Conservation (phyloP, 306 rosid genomes). For the Sesbania bispinosa region DNA sequence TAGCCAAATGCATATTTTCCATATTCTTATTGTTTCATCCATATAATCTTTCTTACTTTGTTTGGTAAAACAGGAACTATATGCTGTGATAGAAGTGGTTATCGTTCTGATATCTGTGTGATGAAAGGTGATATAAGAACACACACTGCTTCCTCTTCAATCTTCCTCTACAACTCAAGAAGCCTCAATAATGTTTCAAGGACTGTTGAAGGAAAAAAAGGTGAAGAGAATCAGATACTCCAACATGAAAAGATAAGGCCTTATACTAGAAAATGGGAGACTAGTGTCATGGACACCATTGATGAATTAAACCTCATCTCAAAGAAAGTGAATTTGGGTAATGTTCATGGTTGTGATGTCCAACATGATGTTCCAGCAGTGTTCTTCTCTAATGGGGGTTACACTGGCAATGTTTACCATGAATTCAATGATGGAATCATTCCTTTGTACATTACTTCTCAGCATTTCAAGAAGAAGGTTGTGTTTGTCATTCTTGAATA, state of each 20-base stretch:
- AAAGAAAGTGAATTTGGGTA: conserved; percentile 34
- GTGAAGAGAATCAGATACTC: conserved; percentile 27
- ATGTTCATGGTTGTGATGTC: conserved; percentile 53
- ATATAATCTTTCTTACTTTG: neutral
- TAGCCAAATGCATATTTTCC: neutral
- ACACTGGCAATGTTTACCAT: conserved; percentile 90
- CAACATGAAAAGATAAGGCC: conserved; percentile 74
- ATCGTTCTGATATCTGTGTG: conserved; percentile 77
- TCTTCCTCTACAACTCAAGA: conserved; percentile 63
- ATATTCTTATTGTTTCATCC: neutral
- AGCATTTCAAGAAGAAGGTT: conserved; percentile 73
- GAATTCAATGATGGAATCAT: conserved; percentile 94
- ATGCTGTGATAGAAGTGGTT: conserved; percentile 77
- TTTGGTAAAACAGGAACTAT: conserved; percentile 56
- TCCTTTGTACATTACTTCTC: conserved; percentile 79
- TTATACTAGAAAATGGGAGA: conserved; percentile 93
- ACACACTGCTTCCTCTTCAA: conserved; percentile 56
- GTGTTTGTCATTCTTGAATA: conserved; percentile 86
- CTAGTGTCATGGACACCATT: conserved; percentile 66
- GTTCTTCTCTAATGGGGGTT: conserved; percentile 95
- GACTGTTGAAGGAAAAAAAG: conserved; percentile 7
- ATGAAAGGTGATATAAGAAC: conserved; percentile 94
- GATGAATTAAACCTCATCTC: conserved; percentile 64
- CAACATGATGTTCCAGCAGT: conserved; percentile 78
- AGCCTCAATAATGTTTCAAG: conserved; percentile 17